Evolutionary conservation across 1,284 basidiomycete species (phyloP), one percentile per base, ranked within the genome.

Genomic region (Ceratobasidium sp.): DNA sequence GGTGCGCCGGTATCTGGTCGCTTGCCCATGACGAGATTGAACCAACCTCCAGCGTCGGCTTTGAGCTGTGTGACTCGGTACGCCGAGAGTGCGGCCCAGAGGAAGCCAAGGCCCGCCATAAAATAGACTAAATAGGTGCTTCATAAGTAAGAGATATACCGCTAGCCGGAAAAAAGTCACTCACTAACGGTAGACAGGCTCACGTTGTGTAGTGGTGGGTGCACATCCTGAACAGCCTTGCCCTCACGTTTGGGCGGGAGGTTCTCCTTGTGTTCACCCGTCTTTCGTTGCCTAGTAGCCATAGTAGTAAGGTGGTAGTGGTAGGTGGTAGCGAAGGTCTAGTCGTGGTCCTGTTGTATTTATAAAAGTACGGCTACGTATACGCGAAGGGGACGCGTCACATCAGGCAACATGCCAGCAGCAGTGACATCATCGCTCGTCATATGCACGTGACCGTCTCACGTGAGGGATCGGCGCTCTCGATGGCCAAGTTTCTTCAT

Each of bases 11-110:
- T 74, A 50, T 77, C 76, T 26, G 80, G 80, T 7, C 66, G 79
- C 28, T 74, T 64, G 2, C 79, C 80, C 48, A 77, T 67, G 10
- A 70, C 13, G 38, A 80, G 80, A 56, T 80, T 80, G 52, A 77
- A 66, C 80, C 80, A 80, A 15, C 80, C 80, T 6, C 80, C 80
- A 23, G 80, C 59, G 26, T 78, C 54, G 33, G 71, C 54, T 64
- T 80, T 80, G 73, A 77, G 78, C 57, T 79, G 79, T 4, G 79
- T 71, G 44, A 80, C 48, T 44, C 80, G 71, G 57, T 78, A 80
- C 20, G 78, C 64, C 40, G 78, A 80, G 59, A 80, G 78, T 17
- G 66, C 57, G 42, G 64, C 46, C 64, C 79, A 52, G 38, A 71
- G 48, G 15, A 80, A 44, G 1, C 68, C 74, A 10, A 69, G 44